Percentiles rank a stretch among this genome's conserved stretches.
These are phyloP conservation scores for Pseudozyma sp. DNA, from an alignment of 1,284 basidiomycete genomes.

Conservation along the genomic window DNA sequence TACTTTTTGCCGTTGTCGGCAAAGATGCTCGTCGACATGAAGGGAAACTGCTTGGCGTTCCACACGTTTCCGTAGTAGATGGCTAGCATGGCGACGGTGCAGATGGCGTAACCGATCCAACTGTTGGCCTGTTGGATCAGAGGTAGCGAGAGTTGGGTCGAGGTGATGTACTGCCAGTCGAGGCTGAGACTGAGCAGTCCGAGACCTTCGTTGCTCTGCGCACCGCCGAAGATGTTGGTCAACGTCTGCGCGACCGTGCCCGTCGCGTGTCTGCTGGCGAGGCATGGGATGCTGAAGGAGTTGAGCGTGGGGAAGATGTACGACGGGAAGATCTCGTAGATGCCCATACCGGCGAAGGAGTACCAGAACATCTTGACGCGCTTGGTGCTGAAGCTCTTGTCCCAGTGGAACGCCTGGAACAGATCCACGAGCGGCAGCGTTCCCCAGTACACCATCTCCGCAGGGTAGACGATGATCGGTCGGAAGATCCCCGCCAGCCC, in stretches of 20 bases:
- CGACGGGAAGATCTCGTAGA: conserved; percentile 69
- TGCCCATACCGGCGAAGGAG: conserved; percentile 54
- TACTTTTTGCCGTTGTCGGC: conserved; percentile 27
- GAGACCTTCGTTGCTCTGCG: conserved; percentile 45
- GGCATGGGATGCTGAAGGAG: conserved; percentile 69
- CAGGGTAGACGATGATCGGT: conserved; percentile 42
- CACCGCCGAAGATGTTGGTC: conserved; percentile 67
- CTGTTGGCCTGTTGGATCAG: conserved; percentile 63
- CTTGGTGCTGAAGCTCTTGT: conserved; percentile 70
- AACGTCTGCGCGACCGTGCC: conserved; percentile 21
- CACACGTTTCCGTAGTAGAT: conserved; percentile 63
- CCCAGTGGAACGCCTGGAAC: conserved; percentile 63
- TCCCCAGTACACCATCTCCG: conserved; percentile 68
- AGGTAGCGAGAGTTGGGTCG: conserved; percentile 47
- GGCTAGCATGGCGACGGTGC: conserved; percentile 48
- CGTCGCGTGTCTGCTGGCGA: conserved; percentile 73
- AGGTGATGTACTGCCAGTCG: conserved; percentile 64
- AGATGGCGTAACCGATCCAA: conserved; percentile 54
- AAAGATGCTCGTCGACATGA: conserved; percentile 51
- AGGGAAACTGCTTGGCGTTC: conserved; percentile 44
- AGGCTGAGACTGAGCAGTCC: conserved; percentile 55
- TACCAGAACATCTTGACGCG: conserved; percentile 75
- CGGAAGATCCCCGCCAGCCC: conserved; percentile 71
- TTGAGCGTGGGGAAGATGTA: conserved; percentile 70
- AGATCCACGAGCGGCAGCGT: conserved; percentile 60